Evolutionary conservation across 306 rosid genomes (phyloP).

Genomic region (Quercus berberidifolia): DNA sequence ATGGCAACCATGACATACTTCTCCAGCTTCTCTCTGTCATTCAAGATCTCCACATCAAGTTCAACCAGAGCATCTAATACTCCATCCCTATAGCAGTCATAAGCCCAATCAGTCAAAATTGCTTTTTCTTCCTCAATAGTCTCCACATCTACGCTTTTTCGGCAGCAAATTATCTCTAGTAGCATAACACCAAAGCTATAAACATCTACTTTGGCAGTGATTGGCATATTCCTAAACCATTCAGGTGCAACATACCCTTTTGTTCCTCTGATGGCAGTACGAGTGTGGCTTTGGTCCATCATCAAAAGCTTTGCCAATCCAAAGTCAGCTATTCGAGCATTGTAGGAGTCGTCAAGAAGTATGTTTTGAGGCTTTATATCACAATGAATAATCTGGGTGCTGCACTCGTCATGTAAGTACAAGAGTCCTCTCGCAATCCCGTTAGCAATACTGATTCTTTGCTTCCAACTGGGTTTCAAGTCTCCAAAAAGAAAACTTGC

Average conservation of each 20-base stretch:
- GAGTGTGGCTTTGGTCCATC: background rate
- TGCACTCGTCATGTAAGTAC: conserved; percentile 30
- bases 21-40: conserved; percentile 9
- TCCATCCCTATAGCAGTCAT: conserved; percentile 28
- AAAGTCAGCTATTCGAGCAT: conserved; percentile 23
- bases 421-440: conserved; percentile 29
- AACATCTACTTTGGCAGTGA: conserved; percentile 23
- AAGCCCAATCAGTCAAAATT: conserved; percentile 33
- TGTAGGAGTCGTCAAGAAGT: conserved; percentile 16
- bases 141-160: conserved; percentile 21
- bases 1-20: background rate
- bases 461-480: conserved; percentile 2
- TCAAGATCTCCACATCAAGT: conserved; percentile 3
- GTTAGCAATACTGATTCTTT: conserved; percentile 12
- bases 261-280: conserved; percentile 13
- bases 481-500: conserved; percentile 27
- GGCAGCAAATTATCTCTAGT: conserved; percentile 20
- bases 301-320: conserved; percentile 28
- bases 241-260: conserved; percentile 30
- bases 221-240: conserved; percentile 21
- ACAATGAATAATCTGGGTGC: conserved; percentile 19
- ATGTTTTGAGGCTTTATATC: conserved; percentile 38
- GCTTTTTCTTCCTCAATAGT: conserved; percentile 9
- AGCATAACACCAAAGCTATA: conserved; percentile 31
- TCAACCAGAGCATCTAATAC: conserved; percentile 9